Conservation (phyloP, 2,329 filamentous ascomycete species). For the Nemania sp. region DNA sequence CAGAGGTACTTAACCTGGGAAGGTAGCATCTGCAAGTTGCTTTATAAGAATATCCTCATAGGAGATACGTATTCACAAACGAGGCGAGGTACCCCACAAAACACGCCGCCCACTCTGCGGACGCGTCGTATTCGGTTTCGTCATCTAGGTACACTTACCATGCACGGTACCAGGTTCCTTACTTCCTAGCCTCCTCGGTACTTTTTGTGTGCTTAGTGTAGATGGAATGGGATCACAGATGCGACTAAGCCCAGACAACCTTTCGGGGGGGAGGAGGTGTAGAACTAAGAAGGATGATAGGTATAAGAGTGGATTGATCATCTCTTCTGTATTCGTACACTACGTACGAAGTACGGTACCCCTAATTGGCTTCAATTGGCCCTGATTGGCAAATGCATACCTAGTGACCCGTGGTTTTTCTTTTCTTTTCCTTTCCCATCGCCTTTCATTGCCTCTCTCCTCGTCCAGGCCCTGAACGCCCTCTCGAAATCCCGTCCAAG, state of each 20-base stretch:
- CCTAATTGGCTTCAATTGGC: not conserved
- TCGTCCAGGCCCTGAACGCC: not conserved
- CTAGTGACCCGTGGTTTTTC: not conserved
- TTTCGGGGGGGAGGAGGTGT: not conserved
- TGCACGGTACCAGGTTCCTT: too few species aligned
- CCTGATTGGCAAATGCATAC: not conserved
- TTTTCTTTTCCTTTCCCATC: not conserved
- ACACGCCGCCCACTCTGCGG: too few species aligned
- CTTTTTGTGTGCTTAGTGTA: too few species aligned
- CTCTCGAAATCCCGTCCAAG: not conserved
- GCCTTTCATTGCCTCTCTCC: too few species aligned
- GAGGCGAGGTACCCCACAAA: too few species aligned
- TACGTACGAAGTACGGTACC: too few species aligned
- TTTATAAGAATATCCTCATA: not conserved
- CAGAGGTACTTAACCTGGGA: too few species aligned
- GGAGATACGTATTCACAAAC: not conserved
- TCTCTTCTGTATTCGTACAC: too few species aligned
- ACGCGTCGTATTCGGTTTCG: slow-evolving; percentile 28
- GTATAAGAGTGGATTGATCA: not conserved
- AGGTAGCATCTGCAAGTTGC: too few species aligned
- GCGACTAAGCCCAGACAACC: too few species aligned
- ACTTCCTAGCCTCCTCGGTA: too few species aligned
- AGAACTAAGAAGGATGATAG: not conserved
- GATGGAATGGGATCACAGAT: not conserved
- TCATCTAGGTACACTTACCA: too few species aligned